Percentiles rank a stretch among this genome's conserved stretches.
Conservation (phyloP, 1,284 basidiomycete species). For the Austroboletus novae-zelandiae region DNA sequence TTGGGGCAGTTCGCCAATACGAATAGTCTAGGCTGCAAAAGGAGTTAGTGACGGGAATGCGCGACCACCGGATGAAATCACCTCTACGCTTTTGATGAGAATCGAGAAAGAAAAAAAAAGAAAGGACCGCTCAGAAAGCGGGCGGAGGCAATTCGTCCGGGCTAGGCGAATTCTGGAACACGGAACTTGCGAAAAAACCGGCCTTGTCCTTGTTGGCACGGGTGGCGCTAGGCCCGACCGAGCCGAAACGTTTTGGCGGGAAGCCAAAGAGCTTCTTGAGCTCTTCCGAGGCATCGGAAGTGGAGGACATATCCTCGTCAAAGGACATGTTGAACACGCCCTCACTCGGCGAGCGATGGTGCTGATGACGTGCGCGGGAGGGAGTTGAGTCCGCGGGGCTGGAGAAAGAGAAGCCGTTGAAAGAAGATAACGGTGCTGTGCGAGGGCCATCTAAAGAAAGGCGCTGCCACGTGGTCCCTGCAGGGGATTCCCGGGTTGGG, state of each 20-base stretch:
- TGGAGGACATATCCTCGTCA: constrained; percentile 56
- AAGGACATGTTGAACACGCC: constrained; percentile 68
- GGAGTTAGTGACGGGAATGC: background rate
- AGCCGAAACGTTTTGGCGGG: constrained; percentile 31
- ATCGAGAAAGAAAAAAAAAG: constrained; percentile 15
- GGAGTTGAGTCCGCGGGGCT: constrained; percentile 28
- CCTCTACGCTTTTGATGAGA: constrained; percentile 42
- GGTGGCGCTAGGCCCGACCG: constrained; percentile 25
- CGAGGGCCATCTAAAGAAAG: constrained; percentile 42
- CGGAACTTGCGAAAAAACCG: constrained; percentile 69
- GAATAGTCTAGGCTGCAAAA: constrained; percentile 27
- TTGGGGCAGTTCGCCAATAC: constrained; percentile 28
- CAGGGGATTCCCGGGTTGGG: constrained; percentile 35
- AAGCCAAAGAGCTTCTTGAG: constrained; percentile 37
- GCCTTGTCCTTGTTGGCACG: constrained; percentile 32
- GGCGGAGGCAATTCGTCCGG: constrained; percentile 73
- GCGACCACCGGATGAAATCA: constrained; percentile 10
- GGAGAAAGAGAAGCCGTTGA: constrained; percentile 41
- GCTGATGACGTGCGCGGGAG: constrained; percentile 38
- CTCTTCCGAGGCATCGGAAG: constrained; percentile 40
- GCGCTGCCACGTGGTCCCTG: constrained; percentile 32
- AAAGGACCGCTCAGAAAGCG: constrained; percentile 44
- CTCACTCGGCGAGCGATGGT: constrained; percentile 60
- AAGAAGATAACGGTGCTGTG: constrained; percentile 47
- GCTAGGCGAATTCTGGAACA: constrained; percentile 78